Evolutionary conservation across 2,329 filamentous ascomycete genomes (phyloP), one percentile per base, ranked within the genome.

Genomic region (Karstenula rhodostoma): DNA sequence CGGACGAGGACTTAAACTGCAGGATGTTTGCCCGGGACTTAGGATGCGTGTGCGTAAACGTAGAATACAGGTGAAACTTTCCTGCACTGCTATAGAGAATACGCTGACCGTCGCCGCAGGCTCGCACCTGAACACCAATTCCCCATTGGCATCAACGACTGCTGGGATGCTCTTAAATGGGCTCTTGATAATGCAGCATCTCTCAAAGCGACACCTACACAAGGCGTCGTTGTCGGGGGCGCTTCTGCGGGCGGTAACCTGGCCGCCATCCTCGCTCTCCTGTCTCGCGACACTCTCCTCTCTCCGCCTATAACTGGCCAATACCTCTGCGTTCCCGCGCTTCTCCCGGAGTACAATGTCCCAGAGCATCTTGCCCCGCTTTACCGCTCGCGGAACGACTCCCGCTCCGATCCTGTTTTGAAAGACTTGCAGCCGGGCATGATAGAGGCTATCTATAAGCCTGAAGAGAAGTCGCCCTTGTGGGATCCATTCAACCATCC

Each of bases 181-280:
- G 77, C 78, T 44, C 69, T 68, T 19, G 65, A 60, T 27, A 71
- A 71, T 61, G 75, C 65, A 55, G 17, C 57, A 0, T 49, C 37
- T 0, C 69, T 84, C 6, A 67, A 74, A 9, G 79, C 79, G 1
- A 76, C 84, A 50, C 77, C 83, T 1, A 60, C 69, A 4, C 77
- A 75, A 55, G 83, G 83, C 9, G 82, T 85, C 62, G 75, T 85
- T n/a, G 68, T 85, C 0, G 82, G 83, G 9, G 84, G 84, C 19
- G 82, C 79, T 5, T 83, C 81, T 1, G 83, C 83, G 0, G 84
- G 83, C 4, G 84, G 81, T n/a, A 85, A 85, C 66, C 79, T 85
- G 57, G 77, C 82, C n/a, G 79, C 80, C 0, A 81, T 81, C 0
- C 75, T 85, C 0, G 76, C 81, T 0, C 79, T 84, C 55, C 63